Evolutionary conservation across 768 basidiomycete species (phyloP).

Genomic region (Saitozyma sp.): DNA sequence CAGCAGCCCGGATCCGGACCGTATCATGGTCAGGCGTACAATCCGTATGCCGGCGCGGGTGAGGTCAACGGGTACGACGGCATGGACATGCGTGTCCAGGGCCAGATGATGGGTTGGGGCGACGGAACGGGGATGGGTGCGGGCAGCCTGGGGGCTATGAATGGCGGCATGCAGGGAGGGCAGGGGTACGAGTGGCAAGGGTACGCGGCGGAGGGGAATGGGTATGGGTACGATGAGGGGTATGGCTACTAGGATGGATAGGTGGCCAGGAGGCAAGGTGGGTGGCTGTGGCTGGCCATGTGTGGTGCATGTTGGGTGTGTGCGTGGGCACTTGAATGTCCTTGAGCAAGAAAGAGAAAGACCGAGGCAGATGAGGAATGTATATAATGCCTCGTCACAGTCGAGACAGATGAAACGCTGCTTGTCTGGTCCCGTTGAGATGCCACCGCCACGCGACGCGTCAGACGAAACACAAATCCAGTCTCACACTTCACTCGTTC

Average conservation of each 20-base stretch:
- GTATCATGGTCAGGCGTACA: slow-evolving; percentile 18
- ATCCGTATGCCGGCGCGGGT: slow-evolving; percentile 19
- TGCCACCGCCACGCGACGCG: too few relatives aligned
- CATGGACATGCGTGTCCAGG: not conserved
- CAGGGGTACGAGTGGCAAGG: slow-evolving; percentile 1
- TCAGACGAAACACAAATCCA: too few relatives aligned
- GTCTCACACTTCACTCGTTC: too few relatives aligned
- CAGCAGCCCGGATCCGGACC: not conserved
- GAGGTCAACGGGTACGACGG: not conserved
- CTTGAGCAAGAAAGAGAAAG: too few relatives aligned
- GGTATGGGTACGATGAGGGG: slow-evolving; percentile 18
- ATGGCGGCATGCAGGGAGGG: not conserved
- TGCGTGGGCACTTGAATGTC: too few relatives aligned
- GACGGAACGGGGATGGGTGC: not conserved
- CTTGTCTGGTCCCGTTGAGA: too few relatives aligned
- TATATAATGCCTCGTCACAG: too few relatives aligned
- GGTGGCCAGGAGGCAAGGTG: too few relatives aligned
- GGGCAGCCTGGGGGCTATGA: not conserved
- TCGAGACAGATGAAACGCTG: too few relatives aligned
- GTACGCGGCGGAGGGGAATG: slow-evolving; percentile 3
- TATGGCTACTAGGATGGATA: slow-evolving; percentile 3
- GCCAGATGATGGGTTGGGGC: not conserved
- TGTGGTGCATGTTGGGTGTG: too few relatives aligned
- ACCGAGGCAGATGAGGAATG: too few relatives aligned
- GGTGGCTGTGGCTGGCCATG: too few relatives aligned